phyloP scores from a whole-genome alignment of 2,329 filamentous ascomycete species.

The Cordyceps javanica region DNA sequence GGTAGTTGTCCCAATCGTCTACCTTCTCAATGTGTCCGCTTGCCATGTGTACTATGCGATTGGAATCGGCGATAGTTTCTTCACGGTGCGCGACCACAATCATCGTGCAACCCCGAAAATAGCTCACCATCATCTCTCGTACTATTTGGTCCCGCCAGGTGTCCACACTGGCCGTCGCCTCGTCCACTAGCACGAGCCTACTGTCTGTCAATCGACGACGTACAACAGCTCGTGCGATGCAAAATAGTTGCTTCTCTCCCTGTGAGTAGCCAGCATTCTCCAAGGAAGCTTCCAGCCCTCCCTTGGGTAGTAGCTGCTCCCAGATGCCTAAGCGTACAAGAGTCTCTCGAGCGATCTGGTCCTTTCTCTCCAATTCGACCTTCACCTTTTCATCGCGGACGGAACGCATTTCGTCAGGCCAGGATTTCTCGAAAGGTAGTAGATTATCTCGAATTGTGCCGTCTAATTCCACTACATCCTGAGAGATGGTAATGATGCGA shows the following conservation, averaged over 20 bases:
- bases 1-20: too few species aligned
- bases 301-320: neutral
- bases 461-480: slow-evolving; percentile 16
- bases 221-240: slow-evolving; percentile 3
- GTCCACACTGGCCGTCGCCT: neutral
- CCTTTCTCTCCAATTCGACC: neutral
- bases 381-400: neutral
- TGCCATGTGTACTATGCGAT: neutral
- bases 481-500: slow-evolving; percentile 15
- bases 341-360: neutral
- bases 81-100: slow-evolving; percentile 1
- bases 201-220: neutral
- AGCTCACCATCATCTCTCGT: slow-evolving; percentile 1
- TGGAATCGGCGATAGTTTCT: neutral
- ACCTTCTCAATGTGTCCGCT: neutral
- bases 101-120: slow-evolving; percentile 1
- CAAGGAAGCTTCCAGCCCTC: neutral
- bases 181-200: slow-evolving; percentile 1
- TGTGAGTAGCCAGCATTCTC: neutral
- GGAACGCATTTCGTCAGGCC: neutral
- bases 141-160: neutral
- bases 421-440: neutral
- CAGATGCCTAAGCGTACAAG: neutral
- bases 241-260: slow-evolving; percentile 8
- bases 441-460: neutral